A percentile compares a stretch with the other conserved stretches of the same genome.
Conservation (phyloP, 2,329 filamentous ascomycete species). For the Fusarium succisae region DNA sequence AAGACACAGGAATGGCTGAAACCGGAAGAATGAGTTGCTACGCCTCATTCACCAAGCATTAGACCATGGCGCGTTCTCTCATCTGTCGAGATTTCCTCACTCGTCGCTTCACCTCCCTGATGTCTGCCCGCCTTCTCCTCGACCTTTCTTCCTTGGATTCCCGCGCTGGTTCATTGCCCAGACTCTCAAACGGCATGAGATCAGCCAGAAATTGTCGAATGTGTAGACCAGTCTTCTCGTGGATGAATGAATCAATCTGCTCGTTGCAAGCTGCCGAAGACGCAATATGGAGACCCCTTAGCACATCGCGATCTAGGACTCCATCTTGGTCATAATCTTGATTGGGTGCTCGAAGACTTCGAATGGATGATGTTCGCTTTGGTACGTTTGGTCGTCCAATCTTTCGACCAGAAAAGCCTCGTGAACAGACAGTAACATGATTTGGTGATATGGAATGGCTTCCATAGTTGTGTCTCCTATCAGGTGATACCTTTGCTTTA, state of each 20-base stretch:
- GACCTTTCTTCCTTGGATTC: conserved; percentile 42
- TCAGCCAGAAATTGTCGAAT: conserved; percentile 66
- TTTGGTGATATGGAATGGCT: conserved; percentile 19
- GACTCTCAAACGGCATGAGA: conserved; percentile 59
- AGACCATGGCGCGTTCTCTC: conserved; percentile 14
- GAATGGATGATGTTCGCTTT: conserved; percentile 49
- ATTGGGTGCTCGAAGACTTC: conserved; percentile 31
- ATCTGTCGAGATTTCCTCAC: conserved; percentile 48
- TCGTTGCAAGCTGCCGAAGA: conserved; percentile 66
- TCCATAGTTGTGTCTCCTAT: not conserved
- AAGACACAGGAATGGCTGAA: not conserved
- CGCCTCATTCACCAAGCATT: not conserved
- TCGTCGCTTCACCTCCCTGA: conserved; percentile 49
- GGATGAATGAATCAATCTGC: conserved; percentile 62
- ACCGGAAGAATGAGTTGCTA: conserved; percentile 4
- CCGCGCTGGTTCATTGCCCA: conserved; percentile 47
- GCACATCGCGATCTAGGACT: conserved; percentile 61
- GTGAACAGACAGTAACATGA: conserved; percentile 42
- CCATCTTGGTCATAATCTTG: conserved; percentile 49
- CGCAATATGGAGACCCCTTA: conserved; percentile 64
- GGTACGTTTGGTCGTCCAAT: conserved; percentile 49
- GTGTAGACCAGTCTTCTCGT: conserved; percentile 60
- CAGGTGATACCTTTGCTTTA: not conserved
- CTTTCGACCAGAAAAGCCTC: conserved; percentile 38
- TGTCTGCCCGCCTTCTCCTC: conserved; percentile 44